Evolutionary conservation across 495 filamentous ascomycete genomes (phyloP).

Genomic region (Penicillium mononematosum): DNA sequence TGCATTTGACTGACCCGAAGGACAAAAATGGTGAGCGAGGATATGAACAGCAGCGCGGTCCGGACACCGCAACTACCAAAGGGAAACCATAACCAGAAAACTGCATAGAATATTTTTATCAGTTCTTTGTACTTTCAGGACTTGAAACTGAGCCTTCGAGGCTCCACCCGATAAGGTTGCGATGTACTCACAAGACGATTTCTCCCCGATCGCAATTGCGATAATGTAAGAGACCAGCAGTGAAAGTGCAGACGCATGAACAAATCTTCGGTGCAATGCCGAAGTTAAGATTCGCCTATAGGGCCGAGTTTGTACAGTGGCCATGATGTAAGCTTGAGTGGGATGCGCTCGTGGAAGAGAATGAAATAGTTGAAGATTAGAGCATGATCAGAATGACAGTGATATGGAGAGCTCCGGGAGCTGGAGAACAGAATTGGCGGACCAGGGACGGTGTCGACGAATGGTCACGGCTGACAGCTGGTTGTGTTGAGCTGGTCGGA

Average conservation of each 20-base stretch:
- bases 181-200: slow-evolving; percentile 60
- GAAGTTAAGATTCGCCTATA: slow-evolving; percentile 93
- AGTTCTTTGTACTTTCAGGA: not conserved
- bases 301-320: slow-evolving; percentile 48
- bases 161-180: not conserved
- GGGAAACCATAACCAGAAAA: slow-evolving; percentile 84
- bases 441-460: slow-evolving; percentile 12
- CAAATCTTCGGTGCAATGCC: slow-evolving; percentile 82
- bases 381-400: slow-evolving; percentile 37
- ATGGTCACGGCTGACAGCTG: slow-evolving; percentile 7
- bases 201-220: slow-evolving; percentile 66
- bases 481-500: slow-evolving; percentile 14
- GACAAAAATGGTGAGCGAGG: slow-evolving; percentile 65
- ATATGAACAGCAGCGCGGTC: slow-evolving; percentile 68
- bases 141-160: not conserved
- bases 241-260: slow-evolving; percentile 63
- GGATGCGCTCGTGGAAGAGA: slow-evolving; percentile 32
- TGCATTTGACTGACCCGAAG: slow-evolving; percentile 87
- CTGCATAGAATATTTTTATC: slow-evolving; percentile 40
- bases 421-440: slow-evolving; percentile 7
- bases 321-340: slow-evolving; percentile 43
- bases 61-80: slow-evolving; percentile 72
- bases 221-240: slow-evolving; percentile 72
- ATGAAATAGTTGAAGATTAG: slow-evolving; percentile 25
- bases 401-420: slow-evolving; percentile 13